These are phyloP conservation scores for Senna siamea DNA, from an alignment of 306 rosid species.

Conservation along the genomic window DNA sequence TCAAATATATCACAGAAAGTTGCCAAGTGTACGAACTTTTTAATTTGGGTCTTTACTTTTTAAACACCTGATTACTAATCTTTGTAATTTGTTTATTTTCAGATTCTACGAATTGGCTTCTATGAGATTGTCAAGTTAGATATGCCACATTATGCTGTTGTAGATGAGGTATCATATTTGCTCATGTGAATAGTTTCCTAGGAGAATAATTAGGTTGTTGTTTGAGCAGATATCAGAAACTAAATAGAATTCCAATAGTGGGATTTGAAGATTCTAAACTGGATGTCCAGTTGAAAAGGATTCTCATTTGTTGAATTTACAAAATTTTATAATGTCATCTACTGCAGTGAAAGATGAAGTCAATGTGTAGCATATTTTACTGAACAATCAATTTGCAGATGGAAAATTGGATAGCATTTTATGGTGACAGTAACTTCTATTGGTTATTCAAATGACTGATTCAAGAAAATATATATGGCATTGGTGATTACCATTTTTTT, in stretches of 20 bases:
- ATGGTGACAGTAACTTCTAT: neutral
- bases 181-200: constrained; percentile 16
- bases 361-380: constrained; percentile 12
- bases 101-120: constrained; percentile 85
- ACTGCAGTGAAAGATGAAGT: constrained; percentile 8
- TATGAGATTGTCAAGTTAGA: constrained; percentile 82
- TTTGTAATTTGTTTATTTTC: constrained; percentile 31
- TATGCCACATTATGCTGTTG: constrained; percentile 89
- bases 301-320: constrained; percentile 7
- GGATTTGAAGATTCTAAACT: neutral
- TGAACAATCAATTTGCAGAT: neutral
- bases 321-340: constrained; percentile 16
- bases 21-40: neutral
- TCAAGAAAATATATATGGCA: constrained; percentile 8
- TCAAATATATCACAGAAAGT: constrained; percentile 3
- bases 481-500: neutral
- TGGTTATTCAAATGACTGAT: neutral
- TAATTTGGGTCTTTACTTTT: constrained; percentile 13
- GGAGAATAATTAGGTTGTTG: constrained; percentile 13
- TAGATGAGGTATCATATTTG: constrained; percentile 70
- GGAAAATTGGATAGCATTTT: constrained; percentile 6
- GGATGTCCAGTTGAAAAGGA: neutral
- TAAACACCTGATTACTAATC: constrained; percentile 28
- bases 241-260: neutral
- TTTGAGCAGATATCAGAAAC: neutral